Base-by-base conservation (phyloP, 257 asterid species). In the Ehretia macrophylla region DNA sequence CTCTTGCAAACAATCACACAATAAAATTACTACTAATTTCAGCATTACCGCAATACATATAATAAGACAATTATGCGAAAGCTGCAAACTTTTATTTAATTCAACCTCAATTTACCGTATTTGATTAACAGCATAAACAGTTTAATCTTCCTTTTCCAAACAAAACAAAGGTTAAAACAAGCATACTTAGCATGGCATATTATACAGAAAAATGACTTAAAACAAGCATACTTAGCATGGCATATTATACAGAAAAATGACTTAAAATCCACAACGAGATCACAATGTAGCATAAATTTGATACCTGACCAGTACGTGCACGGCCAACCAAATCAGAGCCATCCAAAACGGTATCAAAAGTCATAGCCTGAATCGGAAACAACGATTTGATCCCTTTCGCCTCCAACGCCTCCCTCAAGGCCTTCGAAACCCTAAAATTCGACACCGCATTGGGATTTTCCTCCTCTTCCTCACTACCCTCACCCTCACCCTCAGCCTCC, bases 221-320 rank as follows among this genome's bases (percentile, higher is more conserved):
- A n/a, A n/a, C n/a, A n/a, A n/a, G n/a, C n/a, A n/a, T n/a, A n/a
- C n/a, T n/a, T n/a, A n/a, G n/a, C n/a, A n/a, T n/a, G n/a, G n/a
- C n/a, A n/a, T n/a, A n/a, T n/a, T n/a, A n/a, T n/a, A n/a, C n/a
- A n/a, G n/a, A n/a, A n/a, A n/a, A n/a, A n/a, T n/a, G n/a, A n/a
- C n/a, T n/a, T n/a, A n/a, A n/a, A n/a, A n/a, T n/a, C n/a, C n/a
- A n/a, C n/a, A n/a, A n/a, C n/a, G n/a, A n/a, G n/a, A n/a, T n/a
- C n/a, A n/a, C n/a, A n/a, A n/a, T n/a, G n/a, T n/a, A n/a, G n/a
- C n/a, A n/a, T n/a, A n/a, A n/a, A n/a, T n/a, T n/a, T n/a, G n/a
- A n/a, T 61, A 87, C 98, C 95, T 87, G 95, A 44, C 98, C 98
- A 58, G 98, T 90, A 19, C 94, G 82, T 0, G 98, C 96, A 59